phyloP scores from a whole-genome alignment of 306 rosid genomes.

The Trifolium subterraneum region DNA sequence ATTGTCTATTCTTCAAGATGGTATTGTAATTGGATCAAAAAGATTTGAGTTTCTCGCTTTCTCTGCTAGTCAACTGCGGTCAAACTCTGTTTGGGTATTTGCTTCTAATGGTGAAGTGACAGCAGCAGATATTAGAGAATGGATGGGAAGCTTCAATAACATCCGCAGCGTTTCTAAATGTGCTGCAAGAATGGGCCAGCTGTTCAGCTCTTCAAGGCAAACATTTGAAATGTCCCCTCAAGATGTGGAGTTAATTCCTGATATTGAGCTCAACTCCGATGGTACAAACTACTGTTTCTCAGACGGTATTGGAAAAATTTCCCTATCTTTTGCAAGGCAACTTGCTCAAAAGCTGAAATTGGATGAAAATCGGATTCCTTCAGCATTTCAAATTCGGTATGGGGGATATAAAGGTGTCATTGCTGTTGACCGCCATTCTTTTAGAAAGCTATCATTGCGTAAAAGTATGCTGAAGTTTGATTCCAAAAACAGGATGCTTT shows the following conservation, averaged over 20 bases:
- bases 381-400: conserved; percentile 93
- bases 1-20: conserved; percentile 76
- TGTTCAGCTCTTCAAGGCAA: conserved; percentile 88
- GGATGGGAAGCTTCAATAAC: conserved; percentile 94
- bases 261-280: conserved; percentile 65
- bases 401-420: conserved; percentile 98
- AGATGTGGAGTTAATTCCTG: conserved; percentile 90
- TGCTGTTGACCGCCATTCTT: conserved; percentile 77
- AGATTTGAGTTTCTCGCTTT: conserved; percentile 90
- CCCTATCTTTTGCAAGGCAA: conserved; percentile 75
- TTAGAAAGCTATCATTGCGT: conserved; percentile 81
- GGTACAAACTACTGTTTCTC: conserved; percentile 85
- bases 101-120: conserved; percentile 80
- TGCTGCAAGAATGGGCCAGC: conserved; percentile 99
- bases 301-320: conserved; percentile 94
- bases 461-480: conserved; percentile 88
- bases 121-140: conserved; percentile 85
- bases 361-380: conserved; percentile 61
- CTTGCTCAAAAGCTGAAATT: conserved; percentile 79
- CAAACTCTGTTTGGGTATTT: conserved; percentile 93
- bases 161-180: conserved; percentile 90
- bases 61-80: conserved; percentile 95
- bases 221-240: conserved; percentile 65
- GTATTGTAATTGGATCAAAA: conserved; percentile 80
- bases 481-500: conserved; percentile 81